Conservation (phyloP, 2,329 filamentous ascomycete genomes). For the Colletotrichum lupini region DNA sequence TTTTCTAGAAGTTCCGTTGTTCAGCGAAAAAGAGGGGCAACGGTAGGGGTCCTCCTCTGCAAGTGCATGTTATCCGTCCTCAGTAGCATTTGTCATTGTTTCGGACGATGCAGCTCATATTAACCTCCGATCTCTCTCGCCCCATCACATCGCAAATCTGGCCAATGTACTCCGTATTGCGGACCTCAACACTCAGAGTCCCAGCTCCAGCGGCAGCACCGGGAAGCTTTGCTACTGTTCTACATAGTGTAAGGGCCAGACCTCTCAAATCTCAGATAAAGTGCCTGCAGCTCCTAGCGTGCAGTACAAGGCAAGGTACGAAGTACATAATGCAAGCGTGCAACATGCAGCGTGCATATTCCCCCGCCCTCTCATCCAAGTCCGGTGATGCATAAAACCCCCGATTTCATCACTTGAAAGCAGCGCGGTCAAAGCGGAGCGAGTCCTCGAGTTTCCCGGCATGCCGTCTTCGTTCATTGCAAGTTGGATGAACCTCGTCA, state of each 20-base stretch:
- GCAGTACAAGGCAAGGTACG: neutral
- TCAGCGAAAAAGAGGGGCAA: neutral
- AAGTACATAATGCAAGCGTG: neutral
- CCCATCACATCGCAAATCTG: neutral
- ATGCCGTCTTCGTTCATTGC: too few relatives aligned
- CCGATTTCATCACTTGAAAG: neutral
- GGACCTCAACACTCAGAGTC: neutral
- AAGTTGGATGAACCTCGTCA: too few relatives aligned
- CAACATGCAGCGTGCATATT: neutral
- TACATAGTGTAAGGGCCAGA: neutral
- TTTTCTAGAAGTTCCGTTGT: neutral
- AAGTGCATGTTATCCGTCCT: neutral
- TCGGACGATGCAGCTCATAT: slow-evolving; percentile 9
- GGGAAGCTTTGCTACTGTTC: neutral
- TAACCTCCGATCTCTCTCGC: slow-evolving; percentile 8
- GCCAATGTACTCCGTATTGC: neutral
- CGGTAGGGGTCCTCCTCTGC: neutral
- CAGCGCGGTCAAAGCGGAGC: slow-evolving; percentile 16
- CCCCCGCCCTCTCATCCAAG: neutral
- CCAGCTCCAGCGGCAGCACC: neutral
- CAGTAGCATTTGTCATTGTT: slow-evolving; percentile 1
- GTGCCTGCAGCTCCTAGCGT: slow-evolving; percentile 1
- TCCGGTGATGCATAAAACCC: neutral
- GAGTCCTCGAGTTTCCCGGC: neutral
- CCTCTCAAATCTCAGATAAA: slow-evolving; percentile 8